Percentiles rank a stretch among this genome's conserved stretches.
Evolutionary conservation across 768 basidiomycete genomes (phyloP).

Genomic region (Dictyophora rubrovolvata): DNA sequence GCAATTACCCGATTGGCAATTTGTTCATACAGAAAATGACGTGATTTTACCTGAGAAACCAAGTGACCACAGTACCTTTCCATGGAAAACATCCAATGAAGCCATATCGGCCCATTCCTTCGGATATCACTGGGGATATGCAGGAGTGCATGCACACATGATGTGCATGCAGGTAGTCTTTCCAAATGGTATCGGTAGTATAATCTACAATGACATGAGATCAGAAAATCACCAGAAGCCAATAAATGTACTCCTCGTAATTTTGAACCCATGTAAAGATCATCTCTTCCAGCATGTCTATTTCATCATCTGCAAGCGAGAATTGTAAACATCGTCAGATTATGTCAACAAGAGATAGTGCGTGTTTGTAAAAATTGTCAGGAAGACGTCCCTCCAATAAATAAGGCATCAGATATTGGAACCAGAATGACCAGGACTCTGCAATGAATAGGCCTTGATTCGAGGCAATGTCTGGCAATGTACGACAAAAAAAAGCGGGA

Average conservation of each 20-base stretch:
- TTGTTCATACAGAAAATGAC: slow-evolving; percentile 20
- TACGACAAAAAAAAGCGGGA: slow-evolving; percentile 20
- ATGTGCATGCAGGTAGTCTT: background rate
- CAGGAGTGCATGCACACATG: background rate
- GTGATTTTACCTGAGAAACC: slow-evolving; percentile 15
- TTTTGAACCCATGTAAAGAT: slow-evolving; percentile 15
- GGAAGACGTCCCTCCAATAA: slow-evolving; percentile 16
- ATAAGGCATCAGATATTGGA: slow-evolving; percentile 16
- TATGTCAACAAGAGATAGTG: slow-evolving; percentile 16
- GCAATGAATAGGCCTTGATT: slow-evolving; percentile 16
- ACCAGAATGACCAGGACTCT: slow-evolving; percentile 19
- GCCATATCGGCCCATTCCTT: background rate
- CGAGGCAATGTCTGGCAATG: slow-evolving; percentile 4
- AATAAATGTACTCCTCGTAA: background rate
- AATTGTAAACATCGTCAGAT: slow-evolving; percentile 18
- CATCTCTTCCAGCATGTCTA: slow-evolving; percentile 9
- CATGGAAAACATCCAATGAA: slow-evolving; percentile 23
- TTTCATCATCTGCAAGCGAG: slow-evolving; percentile 11
- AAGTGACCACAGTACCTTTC: slow-evolving; percentile 26
- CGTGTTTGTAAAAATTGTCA: slow-evolving; percentile 18
- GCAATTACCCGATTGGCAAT: slow-evolving; percentile 19
- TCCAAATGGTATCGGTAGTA: slow-evolving; percentile 1
- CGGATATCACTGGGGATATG: background rate
- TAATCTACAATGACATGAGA: background rate
- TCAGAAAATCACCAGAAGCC: background rate